Base-by-base conservation (phyloP, 108 stramenopile species). In the Mayamaea pseudoterrestris region DNA sequence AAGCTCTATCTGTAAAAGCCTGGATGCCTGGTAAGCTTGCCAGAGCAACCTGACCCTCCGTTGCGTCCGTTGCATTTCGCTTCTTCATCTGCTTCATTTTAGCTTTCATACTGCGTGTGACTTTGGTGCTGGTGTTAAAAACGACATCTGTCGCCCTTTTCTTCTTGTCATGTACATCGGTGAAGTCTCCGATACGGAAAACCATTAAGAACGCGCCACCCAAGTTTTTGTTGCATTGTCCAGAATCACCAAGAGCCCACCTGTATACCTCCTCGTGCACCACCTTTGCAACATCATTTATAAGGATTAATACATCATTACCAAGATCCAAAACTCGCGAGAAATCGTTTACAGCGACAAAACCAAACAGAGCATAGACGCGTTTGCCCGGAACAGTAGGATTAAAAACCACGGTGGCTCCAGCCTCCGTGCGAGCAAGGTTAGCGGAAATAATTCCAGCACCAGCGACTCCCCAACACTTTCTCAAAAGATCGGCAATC, bases 391-490 rank as follows among this genome's bases (percentile, higher is more conserved):
- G 78, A 14, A 87, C 80, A 27, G 85, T 84, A 4, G 94, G 93
- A 47, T 98, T 90, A 61, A 95, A 92, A 23, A 73, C 74, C 23
- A 73, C 72, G 8, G 83, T 71, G 47, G 74, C 73, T 21, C 75
- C 83, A 41, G 74, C 90, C 35, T 78, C 49, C 21, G 44, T 59
- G 13, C 63, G 29, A 24, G 81, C 82, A 57, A 98, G 80, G 60
- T 94, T 94, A 8, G 92, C 74, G n/a, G 92, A 86, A 57, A 98
- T 96, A 40, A 98, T 95, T 24, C 72, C 90, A 23, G 93, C 94
- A 23, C 97, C 97, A 2, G 94, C 97, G 28, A 93, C 92, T 11
- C 97, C 97, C 83, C 95, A 98, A 39, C 97, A 95, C 41, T 95
- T 89, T 50, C 90, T 68, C 8, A 98, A 65, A 20, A 98, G 61